These are phyloP conservation scores for Powellomyces hirtus DNA, from an alignment of 192 early-diverging fungal genomes.

Conservation along the genomic window DNA sequence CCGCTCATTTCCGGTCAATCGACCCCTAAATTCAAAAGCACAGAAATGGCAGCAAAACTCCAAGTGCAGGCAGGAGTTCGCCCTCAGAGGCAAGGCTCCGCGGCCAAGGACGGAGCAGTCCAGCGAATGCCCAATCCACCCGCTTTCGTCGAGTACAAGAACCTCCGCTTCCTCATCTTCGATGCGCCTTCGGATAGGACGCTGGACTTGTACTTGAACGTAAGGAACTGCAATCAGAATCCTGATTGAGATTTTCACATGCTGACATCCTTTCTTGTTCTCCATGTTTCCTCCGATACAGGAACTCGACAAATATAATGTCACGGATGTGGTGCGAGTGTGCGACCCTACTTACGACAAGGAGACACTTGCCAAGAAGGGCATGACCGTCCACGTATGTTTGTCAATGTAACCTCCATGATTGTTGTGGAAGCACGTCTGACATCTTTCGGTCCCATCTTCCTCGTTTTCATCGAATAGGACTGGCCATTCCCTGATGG, in stretches of 20 bases:
- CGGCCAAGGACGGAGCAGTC: constrained; percentile 12
- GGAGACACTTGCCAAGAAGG: constrained; percentile 46
- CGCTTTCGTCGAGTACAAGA: constrained; percentile 65
- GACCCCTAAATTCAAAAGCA: too few relatives aligned
- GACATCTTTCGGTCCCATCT: constrained; percentile 7
- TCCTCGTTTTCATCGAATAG: constrained; percentile 15
- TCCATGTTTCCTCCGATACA: constrained; percentile 25
- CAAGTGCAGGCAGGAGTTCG: constrained; percentile 15
- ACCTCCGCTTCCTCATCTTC: constrained; percentile 72
- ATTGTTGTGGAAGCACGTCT: not conserved
- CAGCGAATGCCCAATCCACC: constrained; percentile 51
- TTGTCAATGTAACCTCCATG: too few relatives aligned
- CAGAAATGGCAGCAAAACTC: not conserved
- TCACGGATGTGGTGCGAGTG: constrained; percentile 78
- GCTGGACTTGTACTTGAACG: constrained; percentile 63
- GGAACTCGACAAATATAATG: constrained; percentile 66
- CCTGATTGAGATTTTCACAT: not conserved
- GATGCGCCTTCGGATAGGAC: constrained; percentile 75
- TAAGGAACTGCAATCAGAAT: constrained; percentile 24
- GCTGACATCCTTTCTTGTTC: not conserved
- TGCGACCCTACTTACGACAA: constrained; percentile 81
- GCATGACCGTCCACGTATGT: constrained; percentile 66
- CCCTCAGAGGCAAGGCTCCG: constrained; percentile 16
- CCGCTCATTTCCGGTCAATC: too few relatives aligned
- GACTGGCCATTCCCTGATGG: constrained; percentile 71